These are phyloP conservation scores for Fagopyrum homotropicum DNA, from an alignment of 148 eudicot genomes.

Conservation along the genomic window DNA sequence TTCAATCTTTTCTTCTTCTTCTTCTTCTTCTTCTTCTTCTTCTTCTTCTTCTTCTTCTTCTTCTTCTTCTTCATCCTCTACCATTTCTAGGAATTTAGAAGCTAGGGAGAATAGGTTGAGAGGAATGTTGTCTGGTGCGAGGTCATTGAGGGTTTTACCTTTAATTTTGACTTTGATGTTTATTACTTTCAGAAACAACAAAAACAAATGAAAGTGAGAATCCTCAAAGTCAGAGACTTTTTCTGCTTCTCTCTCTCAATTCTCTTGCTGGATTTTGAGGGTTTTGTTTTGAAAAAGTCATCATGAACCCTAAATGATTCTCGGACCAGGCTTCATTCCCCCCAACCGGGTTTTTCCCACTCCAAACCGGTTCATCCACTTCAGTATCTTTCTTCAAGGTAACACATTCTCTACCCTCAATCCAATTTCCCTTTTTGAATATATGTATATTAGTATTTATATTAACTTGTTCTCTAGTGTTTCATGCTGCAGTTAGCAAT, in stretches of 20 bases:
- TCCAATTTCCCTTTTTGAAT: not conserved
- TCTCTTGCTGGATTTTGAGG: not conserved
- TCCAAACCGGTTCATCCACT: not conserved
- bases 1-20: not conserved
- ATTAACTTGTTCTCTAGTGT: not conserved
- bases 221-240: not conserved
- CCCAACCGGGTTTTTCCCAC: conserved; percentile 16
- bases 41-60: not conserved
- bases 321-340: conserved; percentile 60
- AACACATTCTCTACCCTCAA: not conserved
- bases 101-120: conserved; percentile 25
- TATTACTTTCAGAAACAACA: not conserved
- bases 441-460: not conserved
- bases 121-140: conserved; percentile 48
- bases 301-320: conserved; percentile 21
- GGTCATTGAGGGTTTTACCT: conserved; percentile 27
- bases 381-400: not conserved
- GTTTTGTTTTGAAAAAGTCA: not conserved
- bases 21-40: not conserved
- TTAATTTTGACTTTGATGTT: not conserved
- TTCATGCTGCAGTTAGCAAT: not conserved
- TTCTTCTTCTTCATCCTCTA: not conserved
- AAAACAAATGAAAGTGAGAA: not conserved
- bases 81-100: not conserved
- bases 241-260: conserved; percentile 10